Base-by-base conservation (phyloP, 75 land plant genomes). In the Picea sitchensis region DNA sequence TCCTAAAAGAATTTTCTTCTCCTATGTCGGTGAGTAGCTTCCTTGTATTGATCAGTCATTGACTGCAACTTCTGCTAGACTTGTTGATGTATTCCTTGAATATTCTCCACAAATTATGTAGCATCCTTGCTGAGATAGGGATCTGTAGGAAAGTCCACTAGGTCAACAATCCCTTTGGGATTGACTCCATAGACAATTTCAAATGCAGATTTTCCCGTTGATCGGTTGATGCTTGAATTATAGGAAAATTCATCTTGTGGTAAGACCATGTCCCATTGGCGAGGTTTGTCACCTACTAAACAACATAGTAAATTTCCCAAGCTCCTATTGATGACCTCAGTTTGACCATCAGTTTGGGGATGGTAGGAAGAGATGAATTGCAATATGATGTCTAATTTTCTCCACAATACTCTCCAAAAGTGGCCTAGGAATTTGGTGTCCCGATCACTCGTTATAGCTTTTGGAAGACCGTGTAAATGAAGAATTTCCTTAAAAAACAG, bases 261-360 rank as follows among this genome's bases (percentile, higher is more conserved):
- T 26, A 63, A 13, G 31, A 11, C 6, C 8, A 26, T 5, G 26
- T 63, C 13, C 31, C 65, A 63, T 7, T 26, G 65, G 9, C 26
- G 21, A 11, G 65, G 5, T 23, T 63, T 26, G 26, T 63, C 20
- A 23, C 65, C n/a, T 23, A 63, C 65, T 23, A 21, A 2, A 26
- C 2, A 11, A 23, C 0, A 13, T 21, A 9, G 11, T 36, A 80
- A 23, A 47, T 80, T 63, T 14, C 72, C 86, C 3, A 74, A 61
- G 57, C 54, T 77, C 12, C 82, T 4, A 58, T 84, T 81, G 56
- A 57, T n/a, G 36, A 81, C 82, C 73, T 87, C 78, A 6, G 80
- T 83, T 78, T 86, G 84, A 18, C 83, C 76, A 76, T 87, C 63
- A 14, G 82, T 86, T 62, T 82, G 81, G 5, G 81, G 79, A 62